Evolutionary conservation across 2,329 filamentous ascomycete genomes (phyloP), one percentile per base, ranked within the genome.

Genomic region (Neurospora crassa): DNA sequence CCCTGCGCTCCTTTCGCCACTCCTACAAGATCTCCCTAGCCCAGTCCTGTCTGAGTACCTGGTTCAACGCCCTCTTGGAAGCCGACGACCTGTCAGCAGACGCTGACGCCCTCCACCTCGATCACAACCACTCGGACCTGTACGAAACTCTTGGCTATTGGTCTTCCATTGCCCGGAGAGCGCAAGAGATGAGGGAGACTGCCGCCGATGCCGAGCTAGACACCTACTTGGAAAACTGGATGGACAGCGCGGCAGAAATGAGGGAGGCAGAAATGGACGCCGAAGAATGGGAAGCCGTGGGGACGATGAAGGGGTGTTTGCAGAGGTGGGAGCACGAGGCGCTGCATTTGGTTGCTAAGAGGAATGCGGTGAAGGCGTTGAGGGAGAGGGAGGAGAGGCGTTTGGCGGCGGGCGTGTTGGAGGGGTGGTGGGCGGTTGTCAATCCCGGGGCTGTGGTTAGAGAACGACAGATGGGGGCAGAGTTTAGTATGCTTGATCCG

Each of bases 151-250:
- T 77, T 10, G 68, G 72, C 4, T 70, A 73, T 68, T 79, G 78
- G 78, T 68, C 45, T 7, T 43, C 71, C 11, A 72, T 70, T 10
- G 71, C 76, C 18, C 71, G 70, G 8, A 69, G 34, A 20, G 72
- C 73, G 12, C 70, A 70, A 14, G 73, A 75, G 47, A 73, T 78
- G 14, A 43, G 67, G 10, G 71, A 76, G 67, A 72, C 76, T 7
- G 78, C 78, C 29, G 75, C 75, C 24, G 76, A 76, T 75, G 70
- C 77, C 12, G 77, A 78, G 53, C 53, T 74, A 18, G 76, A 80
- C 37, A 75, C 76, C 16, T 76, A 76, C 53, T 72, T 72, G 67
- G 71, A 71, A 2, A 74, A 71, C n/a, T 78, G 77, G 77, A 72
- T 74, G 37, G 71, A 68, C 20, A 73, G 75, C 5, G 67, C 70